Evolutionary conservation across 2,329 filamentous ascomycete genomes (phyloP), one percentile per base, ranked within the genome.

Genomic region (Zarea fungicola): DNA sequence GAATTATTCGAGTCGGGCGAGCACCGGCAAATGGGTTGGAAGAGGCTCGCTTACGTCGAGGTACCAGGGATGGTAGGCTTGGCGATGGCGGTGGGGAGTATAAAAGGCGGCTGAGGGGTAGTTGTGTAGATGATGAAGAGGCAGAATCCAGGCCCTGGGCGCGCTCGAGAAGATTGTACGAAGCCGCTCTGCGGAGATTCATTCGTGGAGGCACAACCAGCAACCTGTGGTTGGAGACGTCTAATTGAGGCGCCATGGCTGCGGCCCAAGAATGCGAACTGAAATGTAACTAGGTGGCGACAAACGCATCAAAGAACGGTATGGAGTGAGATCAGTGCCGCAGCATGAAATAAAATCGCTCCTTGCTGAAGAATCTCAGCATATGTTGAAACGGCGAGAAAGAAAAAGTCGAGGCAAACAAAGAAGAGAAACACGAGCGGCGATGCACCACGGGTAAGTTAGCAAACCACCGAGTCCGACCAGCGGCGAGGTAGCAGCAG

Each of bases 31-130:
- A 53, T 16, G 62, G 58, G n/a, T 77, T 70, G 36, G 72, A 69
- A 18, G 74, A 72, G 42, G 81, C 77, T 65, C 84, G 83, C 60
- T 83, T 78, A 60, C 81, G 80, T 53, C 83, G 76, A 13, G 82
- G 82, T 29, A 85, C 71, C 46, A 87, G 74, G 13, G 80, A 82
- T 11, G 85, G 87, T 42, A 90, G 76, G 54, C 80, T 80, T 2
- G 85, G 86, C 2, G 84, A 92, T 4, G 85, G 84, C 22, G 85
- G 87, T 1, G 75, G 76, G 22, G 80, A 83, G 64, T 81, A 83
- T 56, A 84, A 70, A 32, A 87, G 75, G 54, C 87, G 80, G 58
- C 83, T 83, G 66, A 85, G 83, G 64, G 70, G 80, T 65, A 84
- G 84, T 40, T 79, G 71, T 16, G 81, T 81, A 28, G 76, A 84